Evolutionary conservation across 1,139 yeast genomes (phyloP), one percentile per base, ranked within the genome.

Genomic region (Magnusiomyces clavatus): DNA sequence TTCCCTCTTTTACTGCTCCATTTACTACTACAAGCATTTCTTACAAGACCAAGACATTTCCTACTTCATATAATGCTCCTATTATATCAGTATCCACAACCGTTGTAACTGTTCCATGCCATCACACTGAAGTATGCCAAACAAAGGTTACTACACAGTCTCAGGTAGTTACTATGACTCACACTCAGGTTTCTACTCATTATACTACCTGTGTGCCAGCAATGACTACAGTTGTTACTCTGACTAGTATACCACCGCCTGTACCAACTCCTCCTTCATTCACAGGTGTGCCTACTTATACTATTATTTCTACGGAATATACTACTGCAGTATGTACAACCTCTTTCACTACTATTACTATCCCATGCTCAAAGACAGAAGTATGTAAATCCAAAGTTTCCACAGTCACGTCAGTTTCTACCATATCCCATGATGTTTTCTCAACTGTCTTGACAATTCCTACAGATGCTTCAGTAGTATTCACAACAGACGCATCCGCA

Each of bases 111-210:
- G 46, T 43, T 3, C 46, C 46, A 10, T 43, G 46, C 38, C 14
- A 16, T 13, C 8, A 16, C 6, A 20, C 31, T 13, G 46, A 43
- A 43, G 19, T 24, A 16, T 43, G 46, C 31, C 14, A 43, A 19
- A 29, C 46, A 12, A 43, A 43, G 46, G 46, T 43, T 19, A n/a
- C 39, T n/a, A 37, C 39, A n/a, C 39, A n/a, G 16, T 10, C n/a
- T 37, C 6, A 37, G 8, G 10, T 37, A 6, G 39, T 37, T 37
- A 37, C 31, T 24, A 8, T 24, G 4, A 24, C 31, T 5, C 31
- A 24, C 8, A 24, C 31, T 24, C 31, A 24, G 8, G 31, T 24
- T 5, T 24, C 31, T 24, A 24, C 31, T 24, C 31, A 24, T 8
- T 24, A 24, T 8, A 24, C 31, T 24, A 24, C 31, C 4, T 5